Evolutionary conservation across 2,329 filamentous ascomycete species (phyloP), one percentile per base, ranked within the genome.

Genomic region (Penicillium sp.): DNA sequence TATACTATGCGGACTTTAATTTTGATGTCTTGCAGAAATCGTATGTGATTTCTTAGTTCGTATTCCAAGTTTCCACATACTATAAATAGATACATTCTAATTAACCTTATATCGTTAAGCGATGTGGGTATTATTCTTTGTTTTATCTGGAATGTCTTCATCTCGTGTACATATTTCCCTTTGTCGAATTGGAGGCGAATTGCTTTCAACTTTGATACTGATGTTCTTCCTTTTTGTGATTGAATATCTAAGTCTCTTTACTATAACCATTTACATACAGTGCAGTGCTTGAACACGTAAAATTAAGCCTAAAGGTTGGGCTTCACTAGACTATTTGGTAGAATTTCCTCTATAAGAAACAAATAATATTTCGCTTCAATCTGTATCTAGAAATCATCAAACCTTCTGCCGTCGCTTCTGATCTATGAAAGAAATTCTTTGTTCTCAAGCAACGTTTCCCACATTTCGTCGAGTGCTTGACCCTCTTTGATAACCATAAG

Each of bases 311-410:
- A 1, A 2, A 5, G 4, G 6, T 6, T 31, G 1, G 17, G 3
- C 2, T 2, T 11, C 11, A 33, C 19, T 22, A 0, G 12, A 31
- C 12, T 22, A 9, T 6, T 33, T 5, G 5, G 14, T n/a, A 25
- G 7, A 11, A 1, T 14, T 31, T 9, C 8, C 16, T 33, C 6
- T 2, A 40, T 25, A 40, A 16, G 25, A 11, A 17, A 1, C 25
- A 42, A 9, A 42, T 28, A n/a, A 17, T 2, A 17, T 28, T 17
- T 16, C 9, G 1, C 5, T 33, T 33, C 9, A 33, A 22, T 11
- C 11, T n/a, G 8, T 11, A 25, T 5, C 0, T 4, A 25, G 5
- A n/a, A 33, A n/a, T 1, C 0, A 10, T 5, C 3, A 28, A 4
- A 31, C 19, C 5, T 45, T n/a, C 1, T 1, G 6, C 10, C 1